Evolutionary conservation across 768 basidiomycete genomes (phyloP), one percentile per base, ranked within the genome.

Genomic region (Boletus rex-veris): DNA sequence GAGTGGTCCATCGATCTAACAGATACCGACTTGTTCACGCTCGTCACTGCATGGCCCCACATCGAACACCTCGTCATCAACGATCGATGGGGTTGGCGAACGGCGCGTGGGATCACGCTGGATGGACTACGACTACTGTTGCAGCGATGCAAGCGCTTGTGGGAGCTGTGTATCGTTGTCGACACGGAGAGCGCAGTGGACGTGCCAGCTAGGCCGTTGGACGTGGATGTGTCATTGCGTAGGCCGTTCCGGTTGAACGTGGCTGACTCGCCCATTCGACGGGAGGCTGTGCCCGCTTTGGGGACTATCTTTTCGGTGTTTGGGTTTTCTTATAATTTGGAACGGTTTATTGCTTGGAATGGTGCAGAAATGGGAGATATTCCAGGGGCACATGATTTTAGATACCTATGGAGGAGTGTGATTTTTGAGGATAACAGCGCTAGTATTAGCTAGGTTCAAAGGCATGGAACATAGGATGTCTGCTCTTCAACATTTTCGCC

Each of bases 1-100:
- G 45, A 24, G 26, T 54, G 51, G 40, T 5, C 43, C 3, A 7
- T 62, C 9, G 48, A 43, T 10, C 36, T 63, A 8, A 35, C n/a
- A 0, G 57, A 51, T n/a, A 21, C 4, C 0, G 54, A 53, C 43
- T 3, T 62, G 33, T 48, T 61, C 33, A 10, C 19, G 26, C 28
- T 62, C 46, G 48, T 45, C 11, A 14, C 47, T 10, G 41, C 58
- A 8, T 62, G 50, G 53, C 57, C 60, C 7, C 18, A 39, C 7
- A 18, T 63, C 5, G 35, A 46, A 7, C 33, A 31, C 1, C 26
- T 63, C 28, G 4, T 46, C 31, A 39, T 62, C 44, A 54, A 62
- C 31, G 47, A 53, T 21, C 36, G 50, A 3, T 55, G 48, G 54
- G 57, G 54, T 10, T 63, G 57, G 54, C 19, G 50, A 6, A 45